Evolutionary conservation across 2,329 filamentous ascomycete species (phyloP).

Genomic region (Botrytis fragariae): DNA sequence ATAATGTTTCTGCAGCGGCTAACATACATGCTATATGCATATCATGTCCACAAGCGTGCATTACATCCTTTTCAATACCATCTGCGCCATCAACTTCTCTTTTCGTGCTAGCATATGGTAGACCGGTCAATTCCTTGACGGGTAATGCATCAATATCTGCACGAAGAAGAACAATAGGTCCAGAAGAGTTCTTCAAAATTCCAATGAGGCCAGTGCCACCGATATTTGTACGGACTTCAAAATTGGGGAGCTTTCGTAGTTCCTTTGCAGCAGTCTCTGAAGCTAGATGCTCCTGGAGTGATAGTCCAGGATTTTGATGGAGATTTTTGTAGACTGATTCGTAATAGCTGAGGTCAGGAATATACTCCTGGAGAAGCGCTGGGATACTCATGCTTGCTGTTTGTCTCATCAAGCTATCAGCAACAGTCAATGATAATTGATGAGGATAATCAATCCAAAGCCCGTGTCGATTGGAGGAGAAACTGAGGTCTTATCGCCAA

Average conservation of each 20-base stretch:
- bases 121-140: constrained; percentile 52
- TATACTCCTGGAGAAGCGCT: constrained; percentile 19
- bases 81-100: constrained; percentile 38
- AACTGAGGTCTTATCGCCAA: not conserved
- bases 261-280: constrained; percentile 46
- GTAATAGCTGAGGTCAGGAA: constrained; percentile 39
- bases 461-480: not conserved
- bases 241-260: constrained; percentile 39
- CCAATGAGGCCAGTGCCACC: constrained; percentile 56
- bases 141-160: constrained; percentile 63
- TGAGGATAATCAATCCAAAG: not conserved
- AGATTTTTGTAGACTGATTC: constrained; percentile 58
- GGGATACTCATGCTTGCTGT: constrained; percentile 23
- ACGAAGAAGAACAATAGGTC: constrained; percentile 55
- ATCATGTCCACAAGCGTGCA: constrained; percentile 69
- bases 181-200: constrained; percentile 53
- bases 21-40: constrained; percentile 61
- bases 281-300: constrained; percentile 53
- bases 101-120: constrained; percentile 53
- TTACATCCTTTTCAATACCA: constrained; percentile 53
- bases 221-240: constrained; percentile 50
- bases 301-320: constrained; percentile 58
- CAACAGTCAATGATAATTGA: not conserved
- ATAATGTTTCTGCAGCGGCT: constrained; percentile 52
- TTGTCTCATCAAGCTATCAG: not conserved